A percentile compares a stretch with the other conserved stretches of the same genome.
Conservation (phyloP, 2,329 filamentous ascomycete genomes). For the Rutstroemia sp. region DNA sequence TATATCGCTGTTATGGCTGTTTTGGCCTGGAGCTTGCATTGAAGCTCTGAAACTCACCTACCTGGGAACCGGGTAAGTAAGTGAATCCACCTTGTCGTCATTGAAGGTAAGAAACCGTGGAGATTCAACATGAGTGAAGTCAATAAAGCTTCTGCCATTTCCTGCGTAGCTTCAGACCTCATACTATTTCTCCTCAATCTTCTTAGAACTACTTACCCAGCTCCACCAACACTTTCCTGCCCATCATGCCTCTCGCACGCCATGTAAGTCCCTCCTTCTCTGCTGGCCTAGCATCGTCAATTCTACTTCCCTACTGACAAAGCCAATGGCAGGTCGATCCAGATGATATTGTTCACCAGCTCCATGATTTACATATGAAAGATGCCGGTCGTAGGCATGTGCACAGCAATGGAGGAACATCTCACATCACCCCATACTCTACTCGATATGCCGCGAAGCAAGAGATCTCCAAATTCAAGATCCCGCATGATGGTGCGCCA, state of each 20-base stretch:
- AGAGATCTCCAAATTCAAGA: slow-evolving; percentile 52
- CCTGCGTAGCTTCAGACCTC: neutral
- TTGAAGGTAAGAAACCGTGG: neutral
- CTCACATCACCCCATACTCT: slow-evolving; percentile 50
- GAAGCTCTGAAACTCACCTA: neutral
- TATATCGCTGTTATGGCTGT: neutral
- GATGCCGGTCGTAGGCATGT: slow-evolving; percentile 30
- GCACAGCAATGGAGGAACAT: slow-evolving; percentile 35
- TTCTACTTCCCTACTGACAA: neutral
- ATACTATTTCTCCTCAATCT: neutral
- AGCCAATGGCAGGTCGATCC: slow-evolving; percentile 40
- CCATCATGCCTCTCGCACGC: slow-evolving; percentile 41
- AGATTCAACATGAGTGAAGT: neutral
- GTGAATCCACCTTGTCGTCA: neutral
- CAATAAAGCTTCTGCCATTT: neutral
- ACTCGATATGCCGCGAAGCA: slow-evolving; percentile 46
- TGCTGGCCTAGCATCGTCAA: neutral
- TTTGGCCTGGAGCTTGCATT: neutral
- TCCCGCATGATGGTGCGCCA: slow-evolving; percentile 49
- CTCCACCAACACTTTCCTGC: neutral
- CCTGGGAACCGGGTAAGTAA: neutral
- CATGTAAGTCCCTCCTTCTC: slow-evolving; percentile 32
- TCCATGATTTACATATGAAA: slow-evolving; percentile 39
- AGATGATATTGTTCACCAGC: slow-evolving; percentile 45
- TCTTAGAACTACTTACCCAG: neutral